These are phyloP conservation scores for Paramicrosporidium saccamoebae DNA, from an alignment of 371 early-diverging fungal species.

Conservation along the genomic window DNA sequence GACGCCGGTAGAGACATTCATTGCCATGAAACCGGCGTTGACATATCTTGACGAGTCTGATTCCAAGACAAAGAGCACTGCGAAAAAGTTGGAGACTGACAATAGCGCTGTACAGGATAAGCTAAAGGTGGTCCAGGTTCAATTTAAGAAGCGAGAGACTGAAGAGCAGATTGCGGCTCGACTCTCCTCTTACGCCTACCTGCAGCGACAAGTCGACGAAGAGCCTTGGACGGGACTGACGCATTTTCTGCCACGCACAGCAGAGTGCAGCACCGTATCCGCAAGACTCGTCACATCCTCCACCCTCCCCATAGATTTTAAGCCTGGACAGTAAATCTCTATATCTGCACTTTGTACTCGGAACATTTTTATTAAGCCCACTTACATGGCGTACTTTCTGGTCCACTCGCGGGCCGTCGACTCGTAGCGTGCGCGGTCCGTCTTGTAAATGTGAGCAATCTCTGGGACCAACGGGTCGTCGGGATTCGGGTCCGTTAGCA, in stretches of 20 bases:
- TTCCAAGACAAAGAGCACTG: too few species aligned
- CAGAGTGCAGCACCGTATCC: slow-evolving; percentile 3
- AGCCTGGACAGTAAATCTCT: too few species aligned
- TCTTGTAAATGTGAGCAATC: slow-evolving; percentile 85
- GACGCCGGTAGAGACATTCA: too few species aligned
- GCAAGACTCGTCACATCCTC: slow-evolving; percentile 3
- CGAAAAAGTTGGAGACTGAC: slow-evolving; percentile 5
- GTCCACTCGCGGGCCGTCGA: slow-evolving; percentile 73
- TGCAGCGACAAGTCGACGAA: slow-evolving; percentile 17
- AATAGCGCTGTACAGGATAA: slow-evolving; percentile 3
- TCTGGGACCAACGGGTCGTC: slow-evolving; percentile 81
- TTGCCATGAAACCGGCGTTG: neutral
- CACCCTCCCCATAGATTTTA: too few species aligned
- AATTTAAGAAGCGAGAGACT: slow-evolving; percentile 14
- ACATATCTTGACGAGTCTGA: neutral
- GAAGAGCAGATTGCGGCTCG: slow-evolving; percentile 12
- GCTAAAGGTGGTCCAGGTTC: slow-evolving; percentile 8
- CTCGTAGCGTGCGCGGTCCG: slow-evolving; percentile 57
- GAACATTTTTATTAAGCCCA: too few species aligned
- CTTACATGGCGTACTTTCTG: slow-evolving; percentile 40
- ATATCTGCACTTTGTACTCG: too few species aligned
- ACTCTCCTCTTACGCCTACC: slow-evolving; percentile 15
- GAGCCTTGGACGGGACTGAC: slow-evolving; percentile 35
- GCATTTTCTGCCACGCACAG: slow-evolving; percentile 13
- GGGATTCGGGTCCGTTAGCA: slow-evolving; percentile 95